Conservation (phyloP, 202 grass and related monocot species). For the Saccharum hybrid region DNA sequence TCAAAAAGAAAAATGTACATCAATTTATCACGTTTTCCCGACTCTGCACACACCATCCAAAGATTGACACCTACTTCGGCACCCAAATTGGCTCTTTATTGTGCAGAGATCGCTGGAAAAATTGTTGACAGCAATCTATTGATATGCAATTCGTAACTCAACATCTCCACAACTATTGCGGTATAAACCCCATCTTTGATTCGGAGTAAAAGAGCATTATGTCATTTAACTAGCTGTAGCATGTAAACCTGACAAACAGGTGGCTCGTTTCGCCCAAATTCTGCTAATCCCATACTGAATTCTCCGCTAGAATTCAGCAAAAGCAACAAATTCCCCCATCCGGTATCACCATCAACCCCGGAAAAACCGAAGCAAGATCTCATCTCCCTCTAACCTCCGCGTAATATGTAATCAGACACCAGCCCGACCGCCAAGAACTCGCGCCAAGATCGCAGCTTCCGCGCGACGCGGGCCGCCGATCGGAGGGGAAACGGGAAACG, state of each 20-base stretch:
- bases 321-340: background rate
- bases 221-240: background rate
- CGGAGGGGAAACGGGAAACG: background rate
- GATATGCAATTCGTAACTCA: background rate
- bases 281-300: slow-evolving; percentile 16
- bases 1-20: background rate
- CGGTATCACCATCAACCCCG: background rate
- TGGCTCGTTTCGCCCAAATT: slow-evolving; percentile 27
- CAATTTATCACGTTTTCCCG: background rate
- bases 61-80: background rate
- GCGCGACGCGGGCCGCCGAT: slow-evolving; percentile 24
- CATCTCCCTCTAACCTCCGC: background rate
- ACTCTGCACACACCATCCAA: slow-evolving; percentile 8
- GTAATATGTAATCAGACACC: background rate
- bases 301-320: slow-evolving; percentile 22
- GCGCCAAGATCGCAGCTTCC: slow-evolving; percentile 16
- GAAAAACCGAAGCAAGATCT: background rate
- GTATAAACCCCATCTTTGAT: background rate
- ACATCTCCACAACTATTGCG: background rate
- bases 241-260: slow-evolving; percentile 23
- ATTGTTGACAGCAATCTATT: background rate
- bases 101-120: background rate
- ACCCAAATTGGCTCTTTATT: background rate
- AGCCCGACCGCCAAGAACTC: background rate
- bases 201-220: background rate